Evolutionary conservation across 2,329 filamentous ascomycete species (phyloP), one percentile per base, ranked within the genome.

Genomic region (Aspergillus glaucus): DNA sequence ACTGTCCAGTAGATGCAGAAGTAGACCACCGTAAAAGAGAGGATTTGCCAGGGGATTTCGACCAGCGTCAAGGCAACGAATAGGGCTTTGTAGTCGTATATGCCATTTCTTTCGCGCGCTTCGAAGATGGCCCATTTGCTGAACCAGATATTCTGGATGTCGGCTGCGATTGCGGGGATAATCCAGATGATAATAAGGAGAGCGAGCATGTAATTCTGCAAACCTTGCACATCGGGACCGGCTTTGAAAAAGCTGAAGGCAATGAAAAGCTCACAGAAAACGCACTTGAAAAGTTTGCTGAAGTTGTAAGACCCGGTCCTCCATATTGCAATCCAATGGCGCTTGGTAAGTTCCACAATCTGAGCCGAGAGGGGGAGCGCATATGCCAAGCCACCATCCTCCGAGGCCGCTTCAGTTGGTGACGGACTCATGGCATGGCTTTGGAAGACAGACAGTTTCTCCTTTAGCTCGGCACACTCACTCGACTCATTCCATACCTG

Each of bases 291-390:
- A 8, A 50, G 24, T 3, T 32, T 28, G 34, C 48, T 47, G 34
- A 50, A 50, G 12, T 50, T 50, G 41, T 50, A 50, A 8, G 24
- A 22, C 4, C 48, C 48, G 24, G 46, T 47, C 8, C 48, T 21
- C 48, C 48, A 50, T 4, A 50, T 24, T 3, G 44, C 24, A 7
- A 15, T 26, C 48, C 48, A 50, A 32, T 50, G 45, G 4, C 48
- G 48, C 28, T 40, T 30, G 30, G 48, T 50, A 3, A 50, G 10
- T 2, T 21, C 12, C 12, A 44, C 4, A 5, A 34, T 36, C 40
- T 50, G 48, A 10, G 30, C 30, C 30, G 9, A 34, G 30, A 34
- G 30, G n/a, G 30, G 30, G n/a, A 34, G 30, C n/a, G 30, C 4
- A 4, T 34, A 34, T 34, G 30, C 9, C 30, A n/a, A 9, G 9